These are phyloP conservation scores for Alternaria triticimaculans DNA, from an alignment of 2,329 filamentous ascomycete genomes.

Conservation along the genomic window DNA sequence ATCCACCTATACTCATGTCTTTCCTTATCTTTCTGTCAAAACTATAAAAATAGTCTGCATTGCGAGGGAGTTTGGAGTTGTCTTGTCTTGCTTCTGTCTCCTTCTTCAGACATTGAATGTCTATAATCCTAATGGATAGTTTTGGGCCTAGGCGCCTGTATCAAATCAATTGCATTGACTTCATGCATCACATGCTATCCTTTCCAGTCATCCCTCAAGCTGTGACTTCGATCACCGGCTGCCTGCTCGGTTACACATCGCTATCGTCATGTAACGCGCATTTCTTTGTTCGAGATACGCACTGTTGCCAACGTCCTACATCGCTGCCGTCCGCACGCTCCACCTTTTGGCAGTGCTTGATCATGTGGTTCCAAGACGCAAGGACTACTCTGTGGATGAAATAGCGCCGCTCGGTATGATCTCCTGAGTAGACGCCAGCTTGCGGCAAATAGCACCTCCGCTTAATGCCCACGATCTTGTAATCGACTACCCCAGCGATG, in stretches of 20 bases:
- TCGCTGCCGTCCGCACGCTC: background rate
- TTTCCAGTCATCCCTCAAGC: background rate
- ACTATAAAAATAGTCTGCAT: conserved; percentile 24
- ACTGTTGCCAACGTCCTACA: background rate
- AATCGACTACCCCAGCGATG: background rate
- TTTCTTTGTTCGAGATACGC: background rate
- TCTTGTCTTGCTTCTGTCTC: conserved; percentile 16
- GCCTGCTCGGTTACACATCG: background rate
- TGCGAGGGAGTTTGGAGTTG: conserved; percentile 28
- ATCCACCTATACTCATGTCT: background rate
- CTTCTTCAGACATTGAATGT: conserved; percentile 42
- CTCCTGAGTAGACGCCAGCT: background rate
- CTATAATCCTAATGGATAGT: conserved; percentile 37
- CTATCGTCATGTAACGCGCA: background rate
- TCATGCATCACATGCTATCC: too few relatives aligned
- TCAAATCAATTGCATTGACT: background rate
- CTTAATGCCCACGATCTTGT: background rate
- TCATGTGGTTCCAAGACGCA: background rate
- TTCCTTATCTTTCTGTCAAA: conserved; percentile 9
- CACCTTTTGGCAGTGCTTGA: background rate
- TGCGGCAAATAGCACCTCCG: background rate
- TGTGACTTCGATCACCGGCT: accelerated
- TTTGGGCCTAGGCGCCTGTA: conserved; percentile 4
- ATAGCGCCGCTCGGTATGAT: background rate
- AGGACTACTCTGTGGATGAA: background rate